phyloP scores from a whole-genome alignment of 176 grass and related monocot genomes.

The Pontederia paniculata region DNA sequence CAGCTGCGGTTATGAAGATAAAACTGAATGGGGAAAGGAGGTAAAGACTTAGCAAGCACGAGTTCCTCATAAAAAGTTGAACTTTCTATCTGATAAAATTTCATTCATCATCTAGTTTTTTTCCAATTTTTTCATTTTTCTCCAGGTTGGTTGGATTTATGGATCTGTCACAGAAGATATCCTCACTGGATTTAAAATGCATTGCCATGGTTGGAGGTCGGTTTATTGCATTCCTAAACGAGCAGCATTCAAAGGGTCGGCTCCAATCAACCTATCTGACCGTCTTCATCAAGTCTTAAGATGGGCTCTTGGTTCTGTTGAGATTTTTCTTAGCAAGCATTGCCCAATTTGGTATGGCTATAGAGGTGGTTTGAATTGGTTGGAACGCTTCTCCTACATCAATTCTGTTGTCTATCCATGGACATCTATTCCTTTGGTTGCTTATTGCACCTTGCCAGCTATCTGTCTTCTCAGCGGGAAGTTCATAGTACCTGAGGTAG shows the following conservation, averaged over 20 bases:
- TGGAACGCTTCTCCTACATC: constrained; percentile 37
- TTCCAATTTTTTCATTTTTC: background rate
- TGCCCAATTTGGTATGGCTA: constrained; percentile 54
- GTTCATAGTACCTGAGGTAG: constrained; percentile 45
- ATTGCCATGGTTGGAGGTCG: constrained; percentile 46
- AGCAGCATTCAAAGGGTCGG: constrained; percentile 43
- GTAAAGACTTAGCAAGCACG: constrained; percentile 2
- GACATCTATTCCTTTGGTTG: constrained; percentile 41
- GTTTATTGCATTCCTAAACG: constrained; percentile 44
- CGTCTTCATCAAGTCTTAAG: constrained; percentile 42
- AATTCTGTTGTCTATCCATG: constrained; percentile 45
- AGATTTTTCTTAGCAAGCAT: constrained; percentile 52
- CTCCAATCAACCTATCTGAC: constrained; percentile 43
- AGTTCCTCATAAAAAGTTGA: background rate
- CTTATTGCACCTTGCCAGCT: constrained; percentile 40
- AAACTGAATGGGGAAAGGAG: constrained; percentile 54
- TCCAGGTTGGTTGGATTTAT: constrained; percentile 47
- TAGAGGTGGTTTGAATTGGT: constrained; percentile 35
- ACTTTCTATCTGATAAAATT: background rate
- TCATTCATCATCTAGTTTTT: no score
- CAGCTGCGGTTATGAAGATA: constrained; percentile 43
- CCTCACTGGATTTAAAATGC: constrained; percentile 48
- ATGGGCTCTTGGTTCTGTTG: constrained; percentile 45
- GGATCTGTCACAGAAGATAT: constrained; percentile 41
- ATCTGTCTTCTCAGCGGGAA: constrained; percentile 41